Evolutionary conservation across 2,329 filamentous ascomycete genomes (phyloP).

Genomic region (Biscogniauxia marginata): DNA sequence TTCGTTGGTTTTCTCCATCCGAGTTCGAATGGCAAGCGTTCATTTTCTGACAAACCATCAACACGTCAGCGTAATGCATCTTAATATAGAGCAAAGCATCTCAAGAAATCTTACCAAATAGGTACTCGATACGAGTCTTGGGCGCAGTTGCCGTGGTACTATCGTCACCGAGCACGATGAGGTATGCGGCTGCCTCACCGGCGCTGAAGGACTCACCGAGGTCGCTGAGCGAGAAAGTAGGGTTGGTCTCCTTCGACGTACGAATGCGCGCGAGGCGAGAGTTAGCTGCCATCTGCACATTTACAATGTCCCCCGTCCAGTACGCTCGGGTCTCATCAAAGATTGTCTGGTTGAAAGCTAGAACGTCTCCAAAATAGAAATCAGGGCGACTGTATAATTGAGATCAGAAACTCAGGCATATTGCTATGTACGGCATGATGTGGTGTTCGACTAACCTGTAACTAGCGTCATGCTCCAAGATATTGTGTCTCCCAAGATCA

Average conservation of each 20-base stretch:
- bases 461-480: conserved; percentile 50
- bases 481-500: conserved; percentile 43
- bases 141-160: conserved; percentile 36
- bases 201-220: conserved; percentile 42
- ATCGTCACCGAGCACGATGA: conserved; percentile 49
- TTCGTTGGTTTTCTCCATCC: conserved; percentile 4
- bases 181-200: conserved; percentile 49
- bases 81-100: background rate
- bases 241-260: conserved; percentile 10
- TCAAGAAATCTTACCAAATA: conserved; percentile 40
- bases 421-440: background rate
- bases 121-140: conserved; percentile 41
- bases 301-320: conserved; percentile 44
- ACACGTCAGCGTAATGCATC: background rate
- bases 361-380: conserved; percentile 48
- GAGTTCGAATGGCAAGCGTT: conserved; percentile 4
- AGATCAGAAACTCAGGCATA: no score
- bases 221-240: conserved; percentile 5
- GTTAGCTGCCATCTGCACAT: conserved; percentile 41
- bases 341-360: conserved; percentile 50
- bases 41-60: conserved; percentile 2
- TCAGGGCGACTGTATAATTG: conserved; percentile 42
- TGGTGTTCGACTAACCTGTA: conserved; percentile 29
- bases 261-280: conserved; percentile 5
- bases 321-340: conserved; percentile 45